Evolutionary conservation across 73 alveolate genomes (phyloP), one percentile per base, ranked within the genome.

Genomic region (Paramecium sexaurelia): DNA sequence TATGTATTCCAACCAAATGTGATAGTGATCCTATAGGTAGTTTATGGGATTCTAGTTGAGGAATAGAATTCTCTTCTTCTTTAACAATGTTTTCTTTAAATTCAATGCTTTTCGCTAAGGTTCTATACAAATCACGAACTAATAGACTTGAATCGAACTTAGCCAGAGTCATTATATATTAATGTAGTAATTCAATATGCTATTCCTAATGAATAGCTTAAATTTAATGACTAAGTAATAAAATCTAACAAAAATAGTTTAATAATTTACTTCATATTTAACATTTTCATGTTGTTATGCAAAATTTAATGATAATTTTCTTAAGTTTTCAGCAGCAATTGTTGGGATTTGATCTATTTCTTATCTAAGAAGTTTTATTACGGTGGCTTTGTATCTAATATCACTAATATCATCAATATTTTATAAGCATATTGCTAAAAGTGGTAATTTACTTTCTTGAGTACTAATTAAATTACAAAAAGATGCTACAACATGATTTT

Each of bases 281-380:
- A 73, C 57, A 13, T 73, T 73, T 33, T 73, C 87, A 73, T 73
- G 87, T 17, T 35, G 19, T 27, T 13, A 32, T 8, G 61, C 1
- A 17, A 73, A 73, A 35, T 36, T 73, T 35, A 73, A 73, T 32
- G 66, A 29, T 35, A 73, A 15, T 73, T 73, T 73, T 73, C 87
- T 73, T 35, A 73, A 73, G 29, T 37, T 32, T 73, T 73, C 87
- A 20, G 87, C 87, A 73, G 67, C 87, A 73, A 73, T 73, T 13
- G 87, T 73, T 32, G 87, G 87, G 32, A 73, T 73, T 35, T 73
- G 15, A 13, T 35, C 87, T 27, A 73, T 35, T 73, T 73, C 36
- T 22, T 13, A 32, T 73, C 87, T 73, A 8, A 73, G 45, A 8
- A 73, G 19, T 17, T 73, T 73, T 1, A 73, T 73, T 11, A 73